phyloP scores from a whole-genome alignment of 169 alveolate genomes.

The Eimeria brunetti region DNA sequence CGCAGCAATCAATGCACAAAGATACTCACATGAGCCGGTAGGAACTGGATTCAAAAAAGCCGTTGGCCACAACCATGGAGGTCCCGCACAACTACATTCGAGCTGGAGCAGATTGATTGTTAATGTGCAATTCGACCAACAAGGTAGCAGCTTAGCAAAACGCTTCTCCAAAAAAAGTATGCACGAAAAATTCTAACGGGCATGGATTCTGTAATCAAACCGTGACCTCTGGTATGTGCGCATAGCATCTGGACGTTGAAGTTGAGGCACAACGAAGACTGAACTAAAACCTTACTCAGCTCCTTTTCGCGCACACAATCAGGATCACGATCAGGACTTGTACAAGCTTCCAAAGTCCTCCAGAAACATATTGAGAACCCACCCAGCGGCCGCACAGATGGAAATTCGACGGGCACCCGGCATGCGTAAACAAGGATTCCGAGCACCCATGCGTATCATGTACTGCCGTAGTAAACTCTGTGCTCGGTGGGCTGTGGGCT shows the following conservation, averaged over 20 bases:
- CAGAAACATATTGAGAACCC: background rate
- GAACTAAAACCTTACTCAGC: background rate
- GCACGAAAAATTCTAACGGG: no score
- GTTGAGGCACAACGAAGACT: background rate
- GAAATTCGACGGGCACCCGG: background rate
- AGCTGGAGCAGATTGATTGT: no score
- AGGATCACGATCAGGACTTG: no score
- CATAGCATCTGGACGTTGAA: no score
- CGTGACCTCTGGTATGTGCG: no score
- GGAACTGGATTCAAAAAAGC: background rate
- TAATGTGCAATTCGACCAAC: no score
- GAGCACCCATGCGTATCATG: background rate
- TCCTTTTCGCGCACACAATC: background rate
- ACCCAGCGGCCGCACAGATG: background rate
- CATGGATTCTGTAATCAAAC: no score
- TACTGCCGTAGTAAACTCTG: background rate
- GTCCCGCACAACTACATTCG: no score
- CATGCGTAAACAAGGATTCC: background rate
- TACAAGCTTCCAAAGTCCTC: background rate
- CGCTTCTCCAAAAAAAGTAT: no score
- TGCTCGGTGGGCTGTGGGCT: background rate
- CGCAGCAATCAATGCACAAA: background rate
- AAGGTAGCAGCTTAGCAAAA: no score
- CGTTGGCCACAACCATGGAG: no score
- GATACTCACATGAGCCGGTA: background rate